phyloP scores from a whole-genome alignment of 164 flowering plant species.

The Chloranthus sessilifolius region DNA sequence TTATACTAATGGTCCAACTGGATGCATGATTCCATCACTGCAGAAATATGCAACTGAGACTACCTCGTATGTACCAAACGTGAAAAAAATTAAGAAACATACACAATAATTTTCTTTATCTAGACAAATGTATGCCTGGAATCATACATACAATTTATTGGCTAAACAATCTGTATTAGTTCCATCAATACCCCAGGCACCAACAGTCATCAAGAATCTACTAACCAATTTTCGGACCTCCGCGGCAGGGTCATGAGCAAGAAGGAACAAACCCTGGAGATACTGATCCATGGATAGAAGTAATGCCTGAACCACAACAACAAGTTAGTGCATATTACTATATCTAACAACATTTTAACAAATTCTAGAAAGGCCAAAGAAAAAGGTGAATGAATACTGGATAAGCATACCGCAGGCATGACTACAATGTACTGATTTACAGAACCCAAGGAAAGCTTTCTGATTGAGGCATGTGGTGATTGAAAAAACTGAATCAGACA shows the following conservation, averaged over 20 bases:
- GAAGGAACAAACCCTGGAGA: conserved; percentile 90
- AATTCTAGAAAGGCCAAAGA: neutral
- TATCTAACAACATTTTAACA: conserved; percentile 4
- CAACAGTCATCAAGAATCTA: neutral
- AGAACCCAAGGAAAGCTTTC: conserved; percentile 86
- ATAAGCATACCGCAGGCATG: conserved; percentile 82
- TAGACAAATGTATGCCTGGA: too few species aligned
- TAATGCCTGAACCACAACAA: conserved; percentile 52
- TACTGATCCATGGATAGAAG: conserved; percentile 81
- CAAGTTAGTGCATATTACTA: neutral
- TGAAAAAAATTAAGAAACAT: too few species aligned
- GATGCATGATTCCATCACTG: too few species aligned
- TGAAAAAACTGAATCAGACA: conserved; percentile 67
- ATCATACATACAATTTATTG: too few species aligned
- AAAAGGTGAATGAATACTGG: neutral
- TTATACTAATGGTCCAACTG: too few species aligned
- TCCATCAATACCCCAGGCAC: neutral
- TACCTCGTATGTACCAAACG: too few species aligned
- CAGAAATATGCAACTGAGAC: too few species aligned
- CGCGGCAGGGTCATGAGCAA: conserved; percentile 71
- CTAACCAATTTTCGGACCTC: conserved; percentile 97
- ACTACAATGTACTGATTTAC: conserved; percentile 89
- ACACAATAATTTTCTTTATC: too few species aligned
- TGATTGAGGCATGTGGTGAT: conserved; percentile 75
- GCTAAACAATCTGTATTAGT: neutral